phyloP scores from a whole-genome alignment of 202 grass and related monocot species.

The Alloteropsis angusta region DNA sequence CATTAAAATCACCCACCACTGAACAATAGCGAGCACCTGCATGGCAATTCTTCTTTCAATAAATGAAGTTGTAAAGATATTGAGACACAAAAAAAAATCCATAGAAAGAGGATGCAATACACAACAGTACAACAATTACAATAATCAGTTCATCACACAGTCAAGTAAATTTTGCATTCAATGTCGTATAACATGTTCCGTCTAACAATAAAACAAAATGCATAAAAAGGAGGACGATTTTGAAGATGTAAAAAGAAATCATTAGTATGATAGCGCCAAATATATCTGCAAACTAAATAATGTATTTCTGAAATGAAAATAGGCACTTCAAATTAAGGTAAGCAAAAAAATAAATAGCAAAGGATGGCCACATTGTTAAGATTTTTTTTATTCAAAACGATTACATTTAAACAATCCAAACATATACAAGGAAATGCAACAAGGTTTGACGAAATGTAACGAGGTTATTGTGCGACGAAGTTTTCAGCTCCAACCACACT shows the following conservation, averaged over 20 bases:
- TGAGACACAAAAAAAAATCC: background rate
- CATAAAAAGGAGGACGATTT: background rate
- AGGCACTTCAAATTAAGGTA: background rate
- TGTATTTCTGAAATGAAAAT: background rate
- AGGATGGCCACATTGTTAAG: background rate
- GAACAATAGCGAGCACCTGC: conserved; percentile 85
- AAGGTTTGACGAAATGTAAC: background rate
- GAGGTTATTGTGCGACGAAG: background rate
- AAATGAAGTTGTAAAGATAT: conserved; percentile 5
- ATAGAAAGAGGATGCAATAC: background rate
- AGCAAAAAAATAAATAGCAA: background rate
- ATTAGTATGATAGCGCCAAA: background rate
- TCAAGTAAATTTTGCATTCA: background rate
- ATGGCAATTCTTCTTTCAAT: conserved; percentile 18
- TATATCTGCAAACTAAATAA: background rate
- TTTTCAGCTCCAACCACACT: background rate
- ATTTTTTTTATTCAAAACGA: background rate
- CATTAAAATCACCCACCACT: conserved; percentile 88
- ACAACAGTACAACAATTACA: background rate
- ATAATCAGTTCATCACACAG: background rate
- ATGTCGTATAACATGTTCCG: background rate
- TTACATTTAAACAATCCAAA: background rate
- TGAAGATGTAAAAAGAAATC: background rate
- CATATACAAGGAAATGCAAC: background rate
- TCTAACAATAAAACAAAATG: background rate